A percentile compares a stretch with the other conserved stretches of the same genome.
Evolutionary conservation across 176 grass and related monocot genomes (phyloP).

Genomic region (Poa pratensis): DNA sequence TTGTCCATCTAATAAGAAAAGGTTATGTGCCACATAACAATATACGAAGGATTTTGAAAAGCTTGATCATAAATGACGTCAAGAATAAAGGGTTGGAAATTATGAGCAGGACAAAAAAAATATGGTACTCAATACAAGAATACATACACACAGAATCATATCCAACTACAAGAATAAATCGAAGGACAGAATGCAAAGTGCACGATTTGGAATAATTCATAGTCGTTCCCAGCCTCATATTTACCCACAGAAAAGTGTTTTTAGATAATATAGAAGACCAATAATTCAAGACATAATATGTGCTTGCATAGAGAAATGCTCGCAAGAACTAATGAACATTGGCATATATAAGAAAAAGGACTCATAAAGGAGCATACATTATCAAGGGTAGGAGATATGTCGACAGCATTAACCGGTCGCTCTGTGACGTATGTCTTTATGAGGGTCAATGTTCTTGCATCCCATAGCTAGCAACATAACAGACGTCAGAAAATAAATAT

Average conservation of each 20-base stretch:
- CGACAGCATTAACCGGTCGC: conserved; percentile 88
- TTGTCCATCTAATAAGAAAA: not conserved
- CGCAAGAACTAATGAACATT: not conserved
- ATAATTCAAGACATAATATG: not conserved
- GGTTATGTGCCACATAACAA: not conserved
- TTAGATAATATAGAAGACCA: not conserved
- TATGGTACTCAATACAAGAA: not conserved
- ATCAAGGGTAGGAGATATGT: conserved; percentile 88
- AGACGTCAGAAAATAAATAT: conserved; percentile 19
- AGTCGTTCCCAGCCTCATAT: not conserved
- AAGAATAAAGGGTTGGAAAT: not conserved
- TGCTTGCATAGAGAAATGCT: not conserved
- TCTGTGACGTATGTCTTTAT: conserved; percentile 86
- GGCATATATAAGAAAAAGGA: not conserved
- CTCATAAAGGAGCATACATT: conserved; percentile 56
- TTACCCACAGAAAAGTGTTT: not conserved
- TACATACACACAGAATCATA: not conserved
- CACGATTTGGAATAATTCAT: not conserved
- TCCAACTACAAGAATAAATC: not conserved
- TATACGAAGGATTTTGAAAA: not conserved
- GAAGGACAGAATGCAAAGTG: not conserved
- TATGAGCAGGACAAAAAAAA: not conserved
- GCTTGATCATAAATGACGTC: not conserved
- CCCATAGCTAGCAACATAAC: conserved; percentile 68
- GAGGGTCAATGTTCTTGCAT: conserved; percentile 70